Base-by-base conservation (phyloP, 495 filamentous ascomycete genomes). In the Penicillium argentinense region DNA sequence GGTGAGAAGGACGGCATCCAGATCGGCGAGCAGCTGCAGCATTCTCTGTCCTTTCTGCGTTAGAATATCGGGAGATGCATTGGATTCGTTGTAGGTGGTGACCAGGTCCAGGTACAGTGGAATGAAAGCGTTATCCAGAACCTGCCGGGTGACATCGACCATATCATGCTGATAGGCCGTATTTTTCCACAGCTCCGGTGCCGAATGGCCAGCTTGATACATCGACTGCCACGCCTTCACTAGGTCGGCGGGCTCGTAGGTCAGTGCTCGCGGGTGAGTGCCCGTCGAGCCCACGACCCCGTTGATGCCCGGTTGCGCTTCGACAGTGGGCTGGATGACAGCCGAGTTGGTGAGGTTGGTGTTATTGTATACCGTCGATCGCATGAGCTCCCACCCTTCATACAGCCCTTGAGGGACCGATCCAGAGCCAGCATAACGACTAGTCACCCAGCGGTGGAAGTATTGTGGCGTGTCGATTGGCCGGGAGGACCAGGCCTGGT, bases 71-170 rank as follows among this genome's bases (percentile, higher is more conserved):
- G 62, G 38, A 11, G 47, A 37, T 0, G 56, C 49, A 33, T 47
- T 52, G 13, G 51, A 39, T 5, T 24, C 47, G n/a, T 62, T 71
- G 49, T 68, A 71, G 9, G 60, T 60, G 2, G 59, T 37, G 23
- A 76, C 53, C 11, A 77, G 61, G 12, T 61, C 32, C 6, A 33
- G 45, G 45, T 81, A 78, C 1, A 64, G 13, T 0, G 63, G 49
- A 9, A 65, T 66, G 45, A 79, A 81, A 14, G 61, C 60, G 47
- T 79, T 78, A 27, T 63, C 64, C 25, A 77, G 41, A 19, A 79
- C 69, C 47, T 81, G 76, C 7, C 75, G 71, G 4, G 74, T 74
- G 18, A 77, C 58, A 50, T 81, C 77, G 11, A 77, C 71, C 36
- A 79, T 59, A 28, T 81, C 77, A 42, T 76, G 69, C 17, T 62